Base-by-base conservation (phyloP, 345 rosid genomes). In the Cardiospermum halicacabum region DNA sequence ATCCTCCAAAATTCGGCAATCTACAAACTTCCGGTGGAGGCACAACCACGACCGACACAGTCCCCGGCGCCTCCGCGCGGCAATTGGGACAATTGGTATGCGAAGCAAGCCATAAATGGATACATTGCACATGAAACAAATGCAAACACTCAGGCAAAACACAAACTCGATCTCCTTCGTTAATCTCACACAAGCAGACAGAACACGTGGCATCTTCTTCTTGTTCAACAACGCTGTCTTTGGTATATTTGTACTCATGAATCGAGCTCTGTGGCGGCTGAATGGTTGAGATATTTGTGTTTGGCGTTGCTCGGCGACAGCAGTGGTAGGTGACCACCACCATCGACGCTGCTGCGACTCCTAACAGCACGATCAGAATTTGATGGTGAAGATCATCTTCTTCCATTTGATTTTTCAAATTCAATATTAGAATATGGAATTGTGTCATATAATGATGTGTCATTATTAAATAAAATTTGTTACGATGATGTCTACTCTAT, bases 21-120 rank as follows among this genome's bases (percentile, higher is more conserved):
- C 57, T 45, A 0, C 19, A 34, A 18, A 28, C 31, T 40, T 42
- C 74, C 28, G 5, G 21, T 0, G 47, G 11, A 4, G 34, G 55
- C 27, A 37, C 55, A n/a, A n/a, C n/a, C n/a, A n/a, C n/a, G n/a
- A 8, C 53, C 56, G 7, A 30, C 64, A 9, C 69, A 53, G 27
- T 70, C 69, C n/a, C n/a, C 42, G 74, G 65, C 65, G 71, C 30
- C 21, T 66, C 50, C 26, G 80, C 73, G 21, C 87, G 77, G 56
- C 87, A 82, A 18, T 78, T 78, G 0, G 88, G 88, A 62, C 86
- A 85, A 65, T 58, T 79, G 1, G 84, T 58, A 39, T 79, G 91
- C 7, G 78, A 79, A 34, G 39, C 36, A 4, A 81, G 73, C 88
- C 91, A 81, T 69, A 50, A 67, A 63, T 85, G 82, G 12, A 85